Base-by-base conservation (phyloP, 2,329 filamentous ascomycete genomes). In the Corinectria fuckeliana region DNA sequence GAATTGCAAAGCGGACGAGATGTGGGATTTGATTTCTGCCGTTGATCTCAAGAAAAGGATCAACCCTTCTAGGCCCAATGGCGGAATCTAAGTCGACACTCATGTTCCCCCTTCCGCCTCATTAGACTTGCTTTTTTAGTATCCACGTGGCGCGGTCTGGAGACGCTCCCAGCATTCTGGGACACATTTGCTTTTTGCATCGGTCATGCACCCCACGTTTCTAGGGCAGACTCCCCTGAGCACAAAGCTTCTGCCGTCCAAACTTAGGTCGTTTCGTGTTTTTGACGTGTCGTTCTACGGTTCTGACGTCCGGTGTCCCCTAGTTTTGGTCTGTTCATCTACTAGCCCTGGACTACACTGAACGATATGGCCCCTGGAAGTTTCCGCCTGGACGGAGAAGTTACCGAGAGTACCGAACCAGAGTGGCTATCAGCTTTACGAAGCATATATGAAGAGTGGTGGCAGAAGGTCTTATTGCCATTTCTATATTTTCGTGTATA, bases 151-250 rank as follows among this genome's bases (percentile, higher is more conserved):
- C n/a, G 30, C 23, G 5, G 41, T 20, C 49, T 20, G 6, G 18
- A 42, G 16, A 51, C 18, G 25, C 21, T 16, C 25, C 49, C 38
- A 18, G 13, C 36, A 42, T 32, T 26, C 49, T 26, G 36, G 25
- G 28, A 21, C 36, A 16, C 36, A 14, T 34, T 51, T 51, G 49
- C 49, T 51, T 51, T 51, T 51, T 42, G 25, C 25, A 50, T 18
- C 32, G 32, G 13, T 6, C 16, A 51, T 42, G 49, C 49, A 51
- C 49, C 36, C 49, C 49, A 28, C 8, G 25, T 28, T 28, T 28
- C 10, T 25, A 28, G 25, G 11, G 8, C 23, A 18, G 14, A 26
- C 4, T 13, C 10, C 7, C 14, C 25, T 23, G 25, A 5, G 42
- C 16, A 6, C 14, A 26, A 18, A 28, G n/a, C 8, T 8, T 28